Evolutionary conservation across 805 yeast genomes (phyloP).

Genomic region (Candida incommunis): DNA sequence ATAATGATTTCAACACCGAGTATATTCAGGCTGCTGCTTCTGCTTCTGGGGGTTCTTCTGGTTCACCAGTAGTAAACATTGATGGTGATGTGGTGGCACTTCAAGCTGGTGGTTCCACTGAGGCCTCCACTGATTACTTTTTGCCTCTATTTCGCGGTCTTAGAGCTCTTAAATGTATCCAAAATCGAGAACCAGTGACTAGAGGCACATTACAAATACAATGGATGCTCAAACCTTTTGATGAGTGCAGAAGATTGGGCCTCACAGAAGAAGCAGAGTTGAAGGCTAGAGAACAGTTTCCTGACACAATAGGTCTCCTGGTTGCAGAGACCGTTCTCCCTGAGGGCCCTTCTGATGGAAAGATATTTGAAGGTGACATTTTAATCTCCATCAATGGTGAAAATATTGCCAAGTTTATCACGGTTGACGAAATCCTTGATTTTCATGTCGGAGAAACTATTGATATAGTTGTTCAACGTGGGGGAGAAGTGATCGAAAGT

Average conservation of each 20-base stretch:
- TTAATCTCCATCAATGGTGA: conserved; percentile 58
- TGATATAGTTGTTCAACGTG: conserved; percentile 52
- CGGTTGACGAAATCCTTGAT: conserved; percentile 76
- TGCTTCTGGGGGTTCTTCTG: conserved; percentile 92
- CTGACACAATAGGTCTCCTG: conserved; percentile 62
- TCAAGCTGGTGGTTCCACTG: conserved; percentile 89
- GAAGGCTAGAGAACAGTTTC: conserved; percentile 51
- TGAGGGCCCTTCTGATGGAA: conserved; percentile 67
- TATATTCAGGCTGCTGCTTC: conserved; percentile 93
- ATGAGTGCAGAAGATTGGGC: conserved; percentile 81
- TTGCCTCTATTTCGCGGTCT: conserved; percentile 72
- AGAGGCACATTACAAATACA: conserved; percentile 90
- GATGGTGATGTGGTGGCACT: conserved; percentile 81
- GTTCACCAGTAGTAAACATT: conserved; percentile 89
- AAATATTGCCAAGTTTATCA: conserved; percentile 53
- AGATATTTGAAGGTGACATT: conserved; percentile 75
- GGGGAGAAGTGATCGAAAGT: conserved; percentile 44
- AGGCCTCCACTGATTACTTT: conserved; percentile 87
- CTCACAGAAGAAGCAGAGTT: conserved; percentile 61
- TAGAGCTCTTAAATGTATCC: conserved; percentile 69
- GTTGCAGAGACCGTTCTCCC: conserved; percentile 76
- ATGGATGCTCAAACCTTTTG: conserved; percentile 77
- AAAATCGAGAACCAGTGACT: conserved; percentile 41
- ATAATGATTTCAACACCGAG: conserved; percentile 87
- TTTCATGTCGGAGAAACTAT: conserved; percentile 45